Percentiles rank a stretch among this genome's conserved stretches.
phyloP scores from a whole-genome alignment of 495 filamentous ascomycete genomes.

The Halenospora varia region DNA sequence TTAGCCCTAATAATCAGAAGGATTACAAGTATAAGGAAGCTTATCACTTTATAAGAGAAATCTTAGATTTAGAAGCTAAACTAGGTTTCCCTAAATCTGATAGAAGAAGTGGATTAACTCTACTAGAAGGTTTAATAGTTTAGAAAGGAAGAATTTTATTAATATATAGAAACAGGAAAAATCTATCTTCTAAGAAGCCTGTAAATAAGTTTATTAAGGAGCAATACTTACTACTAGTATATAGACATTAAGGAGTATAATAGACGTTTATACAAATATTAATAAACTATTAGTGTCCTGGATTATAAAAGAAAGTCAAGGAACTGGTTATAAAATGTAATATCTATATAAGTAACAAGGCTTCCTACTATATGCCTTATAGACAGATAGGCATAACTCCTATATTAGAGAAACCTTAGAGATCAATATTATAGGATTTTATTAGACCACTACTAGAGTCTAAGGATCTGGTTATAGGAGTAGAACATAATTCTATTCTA shows the following conservation, averaged over 20 bases:
- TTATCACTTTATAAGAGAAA: too few relatives aligned
- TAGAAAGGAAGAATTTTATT: background rate
- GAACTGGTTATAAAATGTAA: background rate
- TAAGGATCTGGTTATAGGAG: too few relatives aligned
- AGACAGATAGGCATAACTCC: too few relatives aligned
- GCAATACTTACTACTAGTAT: background rate
- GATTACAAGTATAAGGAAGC: background rate
- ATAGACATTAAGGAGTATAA: background rate
- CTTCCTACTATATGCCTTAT: too few relatives aligned
- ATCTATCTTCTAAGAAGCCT: background rate
- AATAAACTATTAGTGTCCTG: background rate
- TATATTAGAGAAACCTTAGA: too few relatives aligned
- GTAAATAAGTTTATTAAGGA: background rate
- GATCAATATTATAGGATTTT: too few relatives aligned
- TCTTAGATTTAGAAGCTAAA: background rate
- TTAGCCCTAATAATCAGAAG: background rate
- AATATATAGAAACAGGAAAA: background rate
- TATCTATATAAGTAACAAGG: background rate
- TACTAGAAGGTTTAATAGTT: background rate
- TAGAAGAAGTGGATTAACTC: background rate
- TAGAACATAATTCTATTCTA: too few relatives aligned
- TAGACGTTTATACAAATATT: background rate
- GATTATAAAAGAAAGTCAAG: background rate
- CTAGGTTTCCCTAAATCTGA: background rate
- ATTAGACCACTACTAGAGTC: too few relatives aligned